phyloP scores from a whole-genome alignment of 2,329 filamentous ascomycete species.

The Colletotrichum higginsianum region DNA sequence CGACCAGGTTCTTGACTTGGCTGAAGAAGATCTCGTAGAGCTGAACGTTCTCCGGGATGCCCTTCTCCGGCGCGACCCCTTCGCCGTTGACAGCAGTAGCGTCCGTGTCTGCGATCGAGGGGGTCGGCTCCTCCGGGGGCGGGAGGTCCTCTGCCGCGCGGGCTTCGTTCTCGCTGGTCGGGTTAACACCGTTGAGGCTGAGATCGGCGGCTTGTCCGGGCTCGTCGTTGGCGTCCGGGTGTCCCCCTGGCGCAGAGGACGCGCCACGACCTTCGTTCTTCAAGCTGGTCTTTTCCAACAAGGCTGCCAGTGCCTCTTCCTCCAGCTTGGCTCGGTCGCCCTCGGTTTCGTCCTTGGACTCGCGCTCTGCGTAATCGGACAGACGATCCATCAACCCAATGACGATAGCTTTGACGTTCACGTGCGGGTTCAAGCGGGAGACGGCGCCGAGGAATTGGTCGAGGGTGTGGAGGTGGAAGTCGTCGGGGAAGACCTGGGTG shows the following conservation, averaged over 20 bases:
- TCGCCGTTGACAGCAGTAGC: conserved; percentile 63
- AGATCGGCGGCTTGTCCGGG: conserved; percentile 39
- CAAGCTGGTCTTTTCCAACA: conserved; percentile 85
- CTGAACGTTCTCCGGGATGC: conserved; percentile 83
- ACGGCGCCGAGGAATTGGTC: conserved; percentile 96
- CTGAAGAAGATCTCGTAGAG: conserved; percentile 98
- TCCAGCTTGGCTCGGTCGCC: conserved; percentile 84
- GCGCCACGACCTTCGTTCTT: conserved; percentile 60
- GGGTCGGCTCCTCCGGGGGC: conserved; percentile 50
- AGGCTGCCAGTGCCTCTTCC: conserved; percentile 83
- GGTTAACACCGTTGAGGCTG: conserved; percentile 32
- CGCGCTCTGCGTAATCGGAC: conserved; percentile 93
- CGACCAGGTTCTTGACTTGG: conserved; percentile 94
- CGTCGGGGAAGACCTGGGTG: conserved; percentile 98
- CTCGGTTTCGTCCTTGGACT: conserved; percentile 79
- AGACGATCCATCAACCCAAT: conserved; percentile 98
- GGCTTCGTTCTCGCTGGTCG: conserved; percentile 40
- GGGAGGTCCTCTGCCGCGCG: conserved; percentile 28
- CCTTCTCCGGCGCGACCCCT: conserved; percentile 54
- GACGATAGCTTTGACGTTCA: conserved; percentile 98
- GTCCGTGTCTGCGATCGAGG: conserved; percentile 63
- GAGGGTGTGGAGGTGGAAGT: conserved; percentile 96
- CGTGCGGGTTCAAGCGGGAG: conserved; percentile 92
- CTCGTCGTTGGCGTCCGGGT: conserved; percentile 25
- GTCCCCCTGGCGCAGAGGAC: conserved; percentile 43